Evolutionary conservation across 139 green algal species (phyloP).

Genomic region (Monoraphidium neglectum): DNA sequence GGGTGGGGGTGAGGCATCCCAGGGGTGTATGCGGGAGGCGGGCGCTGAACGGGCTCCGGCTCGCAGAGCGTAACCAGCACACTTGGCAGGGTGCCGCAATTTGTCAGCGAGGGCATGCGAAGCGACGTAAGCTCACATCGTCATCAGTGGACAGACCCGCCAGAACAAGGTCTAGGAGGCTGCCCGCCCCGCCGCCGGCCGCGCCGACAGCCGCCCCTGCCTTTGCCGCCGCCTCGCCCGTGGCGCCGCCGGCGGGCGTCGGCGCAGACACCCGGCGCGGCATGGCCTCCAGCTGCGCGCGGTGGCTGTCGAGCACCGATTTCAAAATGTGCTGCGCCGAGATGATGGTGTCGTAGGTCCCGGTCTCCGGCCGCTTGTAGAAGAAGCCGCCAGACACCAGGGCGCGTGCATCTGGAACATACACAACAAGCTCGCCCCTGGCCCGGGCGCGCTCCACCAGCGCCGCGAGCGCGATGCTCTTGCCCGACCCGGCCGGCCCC

Average conservation of each 20-base stretch:
- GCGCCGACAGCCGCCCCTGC: background rate
- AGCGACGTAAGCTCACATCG: conserved; percentile 39
- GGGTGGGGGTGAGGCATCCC: too few relatives aligned
- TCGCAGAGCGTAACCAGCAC: too few relatives aligned
- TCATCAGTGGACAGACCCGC: conserved; percentile 41
- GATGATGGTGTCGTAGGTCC: conserved; percentile 66
- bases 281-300: conserved; percentile 47
- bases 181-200: background rate
- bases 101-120: too few relatives aligned
- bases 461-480: conserved; percentile 61
- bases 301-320: conserved; percentile 44
- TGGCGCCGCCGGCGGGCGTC: too few relatives aligned
- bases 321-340: conserved; percentile 61
- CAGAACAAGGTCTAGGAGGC: conserved; percentile 26
- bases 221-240: background rate
- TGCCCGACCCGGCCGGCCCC: conserved; percentile 53
- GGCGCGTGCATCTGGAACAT: conserved; percentile 58
- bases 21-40: too few relatives aligned
- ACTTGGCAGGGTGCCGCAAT: background rate
- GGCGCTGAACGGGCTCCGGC: too few relatives aligned
- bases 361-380: conserved; percentile 23
- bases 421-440: conserved; percentile 63
- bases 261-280: background rate
- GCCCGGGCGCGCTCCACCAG: conserved; percentile 60
- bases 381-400: conserved; percentile 63